Percentiles rank a stretch among this genome's conserved stretches.
phyloP scores from a whole-genome alignment of 305 asterid genomes.

The Fraxinus ornus region DNA sequence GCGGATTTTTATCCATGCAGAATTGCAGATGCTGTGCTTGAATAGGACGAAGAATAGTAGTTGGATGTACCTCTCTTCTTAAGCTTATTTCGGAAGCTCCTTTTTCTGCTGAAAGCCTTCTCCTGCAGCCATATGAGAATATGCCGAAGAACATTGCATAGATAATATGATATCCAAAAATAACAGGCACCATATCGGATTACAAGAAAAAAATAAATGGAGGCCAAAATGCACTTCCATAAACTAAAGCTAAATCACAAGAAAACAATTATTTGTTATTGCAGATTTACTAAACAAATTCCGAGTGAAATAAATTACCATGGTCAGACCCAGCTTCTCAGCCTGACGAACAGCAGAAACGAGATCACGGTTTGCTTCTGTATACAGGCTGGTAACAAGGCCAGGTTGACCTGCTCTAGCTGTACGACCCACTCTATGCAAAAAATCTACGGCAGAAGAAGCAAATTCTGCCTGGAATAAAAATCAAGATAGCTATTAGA shows the following conservation, averaged over 20 bases:
- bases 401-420: constrained; percentile 96
- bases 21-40: not conserved
- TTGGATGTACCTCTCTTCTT: constrained; percentile 53
- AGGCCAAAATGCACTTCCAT: not conserved
- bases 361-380: constrained; percentile 64
- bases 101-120: constrained; percentile 70
- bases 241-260: not conserved
- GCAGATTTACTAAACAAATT: not conserved
- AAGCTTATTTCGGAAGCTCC: constrained; percentile 69
- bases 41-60: not conserved
- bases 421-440: constrained; percentile 94
- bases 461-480: constrained; percentile 83
- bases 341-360: constrained; percentile 86
- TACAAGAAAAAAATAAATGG: too few relatives aligned
- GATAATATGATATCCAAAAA: too few relatives aligned
- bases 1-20: not conserved
- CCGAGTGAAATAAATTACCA: constrained; percentile 50
- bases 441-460: constrained; percentile 80
- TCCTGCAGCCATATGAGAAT: constrained; percentile 45
- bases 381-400: constrained; percentile 76
- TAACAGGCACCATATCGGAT: too few relatives aligned
- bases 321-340: constrained; percentile 57
- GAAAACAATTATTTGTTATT: not conserved
- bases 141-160: not conserved
- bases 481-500: constrained; percentile 16